Evolutionary conservation across 345 rosid genomes (phyloP).

Genomic region (Populus alba): DNA sequence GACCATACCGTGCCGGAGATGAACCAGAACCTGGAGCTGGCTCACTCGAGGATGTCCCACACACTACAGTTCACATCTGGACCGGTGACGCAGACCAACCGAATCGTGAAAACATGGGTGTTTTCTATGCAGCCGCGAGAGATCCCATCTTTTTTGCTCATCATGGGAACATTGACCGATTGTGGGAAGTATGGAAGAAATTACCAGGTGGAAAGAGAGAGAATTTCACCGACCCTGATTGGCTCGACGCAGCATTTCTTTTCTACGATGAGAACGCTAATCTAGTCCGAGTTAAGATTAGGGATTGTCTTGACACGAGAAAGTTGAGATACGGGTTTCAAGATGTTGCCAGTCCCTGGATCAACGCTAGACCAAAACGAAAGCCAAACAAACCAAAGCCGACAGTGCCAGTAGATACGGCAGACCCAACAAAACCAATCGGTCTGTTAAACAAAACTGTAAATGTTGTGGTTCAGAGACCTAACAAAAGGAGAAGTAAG

Average conservation of each 20-base stretch:
- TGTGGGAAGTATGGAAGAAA: conserved; percentile 64
- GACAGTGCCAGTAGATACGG: conserved; percentile 29
- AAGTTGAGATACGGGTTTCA: conserved; percentile 44
- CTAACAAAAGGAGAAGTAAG: conserved; percentile 45
- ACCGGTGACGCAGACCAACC: conserved; percentile 47
- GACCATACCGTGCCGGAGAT: conserved; percentile 50
- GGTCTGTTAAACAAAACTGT: conserved; percentile 27
- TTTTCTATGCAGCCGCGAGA: conserved; percentile 55
- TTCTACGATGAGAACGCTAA: conserved; percentile 62
- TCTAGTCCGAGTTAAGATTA: conserved; percentile 51
- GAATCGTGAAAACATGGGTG: conserved; percentile 60
- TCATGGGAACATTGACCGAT: conserved; percentile 58
- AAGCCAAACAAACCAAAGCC: conserved; percentile 46
- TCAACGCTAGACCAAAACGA: background rate
- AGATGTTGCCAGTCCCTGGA: conserved; percentile 53
- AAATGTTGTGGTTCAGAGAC: conserved; percentile 37
- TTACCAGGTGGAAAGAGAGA: conserved; percentile 42
- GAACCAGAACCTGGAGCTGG: conserved; percentile 53
- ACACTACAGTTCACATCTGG: conserved; percentile 53
- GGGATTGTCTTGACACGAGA: conserved; percentile 44
- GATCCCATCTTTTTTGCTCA: conserved; percentile 62
- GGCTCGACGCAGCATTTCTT: conserved; percentile 50
- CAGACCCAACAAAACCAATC: conserved; percentile 37
- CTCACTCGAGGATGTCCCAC: conserved; percentile 51
- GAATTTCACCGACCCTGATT: conserved; percentile 47